Conservation (phyloP, 1,284 basidiomycete genomes). For the Rugosomyces carneus region DNA sequence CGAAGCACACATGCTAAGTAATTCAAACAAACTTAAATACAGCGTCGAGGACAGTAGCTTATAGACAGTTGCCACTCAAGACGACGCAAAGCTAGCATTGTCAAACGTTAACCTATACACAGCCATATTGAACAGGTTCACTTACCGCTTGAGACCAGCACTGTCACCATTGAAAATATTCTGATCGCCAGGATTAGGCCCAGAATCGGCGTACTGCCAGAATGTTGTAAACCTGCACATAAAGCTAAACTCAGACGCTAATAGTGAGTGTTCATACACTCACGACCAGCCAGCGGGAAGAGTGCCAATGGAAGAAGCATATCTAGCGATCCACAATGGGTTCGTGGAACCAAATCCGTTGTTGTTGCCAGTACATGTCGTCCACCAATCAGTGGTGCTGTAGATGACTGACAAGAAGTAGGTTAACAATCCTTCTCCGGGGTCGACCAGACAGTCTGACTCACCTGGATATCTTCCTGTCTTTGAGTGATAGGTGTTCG, state of each 20-base stretch:
- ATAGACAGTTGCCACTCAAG: too few relatives aligned
- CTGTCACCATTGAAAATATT: slow-evolving; percentile 20
- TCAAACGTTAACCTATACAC: neutral
- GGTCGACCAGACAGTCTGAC: neutral
- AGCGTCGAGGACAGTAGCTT: too few relatives aligned
- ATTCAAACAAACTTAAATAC: too few relatives aligned
- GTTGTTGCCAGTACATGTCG: slow-evolving; percentile 54
- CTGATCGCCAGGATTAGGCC: slow-evolving; percentile 22
- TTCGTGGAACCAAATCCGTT: slow-evolving; percentile 41
- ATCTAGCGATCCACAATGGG: slow-evolving; percentile 58
- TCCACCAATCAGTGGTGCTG: slow-evolving; percentile 65
- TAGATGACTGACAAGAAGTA: slow-evolving; percentile 43
- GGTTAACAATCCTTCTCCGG: neutral
- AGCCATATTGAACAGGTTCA: neutral
- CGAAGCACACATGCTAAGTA: too few relatives aligned
- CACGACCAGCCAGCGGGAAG: slow-evolving; percentile 52
- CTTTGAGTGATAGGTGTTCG: slow-evolving; percentile 49
- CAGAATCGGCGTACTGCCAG: slow-evolving; percentile 23
- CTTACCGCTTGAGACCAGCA: slow-evolving; percentile 18
- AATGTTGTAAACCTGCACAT: slow-evolving; percentile 43
- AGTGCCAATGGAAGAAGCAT: slow-evolving; percentile 39
- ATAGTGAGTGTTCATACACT: slow-evolving; percentile 11
- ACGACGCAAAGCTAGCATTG: too few relatives aligned
- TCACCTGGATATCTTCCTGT: slow-evolving; percentile 33
- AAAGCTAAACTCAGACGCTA: neutral